A percentile compares a stretch with the other conserved stretches of the same genome.
These are phyloP conservation scores for Cystoderma amianthinum DNA, from an alignment of 768 basidiomycete genomes.

Conservation along the genomic window DNA sequence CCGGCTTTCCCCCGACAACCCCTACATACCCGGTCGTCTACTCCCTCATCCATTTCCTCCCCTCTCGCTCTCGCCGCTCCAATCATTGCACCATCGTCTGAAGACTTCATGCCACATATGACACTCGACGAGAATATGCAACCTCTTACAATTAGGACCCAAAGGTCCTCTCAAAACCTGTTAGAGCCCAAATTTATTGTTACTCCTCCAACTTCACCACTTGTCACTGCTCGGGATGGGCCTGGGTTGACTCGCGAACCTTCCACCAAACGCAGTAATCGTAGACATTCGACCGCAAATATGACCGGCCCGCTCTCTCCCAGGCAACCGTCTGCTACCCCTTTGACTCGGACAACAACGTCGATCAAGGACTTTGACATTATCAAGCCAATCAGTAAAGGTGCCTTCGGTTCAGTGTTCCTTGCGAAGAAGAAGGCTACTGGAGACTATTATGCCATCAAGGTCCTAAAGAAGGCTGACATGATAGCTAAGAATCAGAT, in stretches of 20 bases:
- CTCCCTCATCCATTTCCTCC: slow-evolving; percentile 84
- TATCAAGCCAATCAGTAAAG: slow-evolving; percentile 98
- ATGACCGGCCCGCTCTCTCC: slow-evolving; percentile 78
- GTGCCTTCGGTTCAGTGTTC: slow-evolving; percentile 97
- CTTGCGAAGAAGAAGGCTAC: slow-evolving; percentile 97
- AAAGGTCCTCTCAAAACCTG: slow-evolving; percentile 61
- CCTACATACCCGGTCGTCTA: slow-evolving; percentile 76
- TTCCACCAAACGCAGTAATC: slow-evolving; percentile 50
- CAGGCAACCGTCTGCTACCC: slow-evolving; percentile 71
- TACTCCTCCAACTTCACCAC: slow-evolving; percentile 74
- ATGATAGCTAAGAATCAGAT: slow-evolving; percentile 99
- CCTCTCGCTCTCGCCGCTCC: slow-evolving; percentile 82
- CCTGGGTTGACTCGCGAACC: slow-evolving; percentile 32
- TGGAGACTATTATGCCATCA: slow-evolving; percentile 98
- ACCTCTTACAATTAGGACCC: slow-evolving; percentile 45
- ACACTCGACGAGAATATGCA: slow-evolving; percentile 47
- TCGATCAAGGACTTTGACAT: slow-evolving; percentile 99
- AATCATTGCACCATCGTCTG: slow-evolving; percentile 64
- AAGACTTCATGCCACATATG: slow-evolving; percentile 59
- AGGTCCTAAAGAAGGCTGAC: slow-evolving; percentile 99
- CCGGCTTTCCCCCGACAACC: slow-evolving; percentile 30
- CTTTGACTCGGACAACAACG: slow-evolving; percentile 72
- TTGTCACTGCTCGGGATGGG: slow-evolving; percentile 38
- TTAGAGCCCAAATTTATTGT: slow-evolving; percentile 59
- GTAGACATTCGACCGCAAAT: slow-evolving; percentile 69